Conservation (phyloP, 2,329 filamentous ascomycete genomes). For the Colletotrichum sp. region DNA sequence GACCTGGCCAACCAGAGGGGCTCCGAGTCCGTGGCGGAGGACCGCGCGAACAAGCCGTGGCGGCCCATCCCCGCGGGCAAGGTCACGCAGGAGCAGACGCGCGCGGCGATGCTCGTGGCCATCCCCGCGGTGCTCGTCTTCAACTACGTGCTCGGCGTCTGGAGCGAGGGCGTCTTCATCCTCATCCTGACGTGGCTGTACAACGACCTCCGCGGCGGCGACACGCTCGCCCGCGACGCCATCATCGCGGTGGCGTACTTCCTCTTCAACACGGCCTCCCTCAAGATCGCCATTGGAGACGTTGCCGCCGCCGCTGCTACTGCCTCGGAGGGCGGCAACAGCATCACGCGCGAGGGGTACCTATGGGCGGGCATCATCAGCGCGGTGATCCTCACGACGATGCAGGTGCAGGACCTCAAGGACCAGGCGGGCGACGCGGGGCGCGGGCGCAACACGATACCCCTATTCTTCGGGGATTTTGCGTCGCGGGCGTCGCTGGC, state of each 20-base stretch:
- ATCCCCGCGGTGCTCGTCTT: constrained; percentile 25
- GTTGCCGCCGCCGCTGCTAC: not conserved
- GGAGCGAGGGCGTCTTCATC: constrained; percentile 25
- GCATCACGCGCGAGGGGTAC: constrained; percentile 14
- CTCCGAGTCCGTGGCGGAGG: constrained; percentile 27
- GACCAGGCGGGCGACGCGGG: constrained; percentile 30
- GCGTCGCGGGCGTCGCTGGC: constrained; percentile 1
- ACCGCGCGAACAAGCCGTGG: constrained; percentile 36
- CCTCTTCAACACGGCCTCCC: constrained; percentile 32
- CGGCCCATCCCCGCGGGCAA: constrained; percentile 29
- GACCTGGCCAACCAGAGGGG: constrained; percentile 33
- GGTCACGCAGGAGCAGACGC: constrained; percentile 28
- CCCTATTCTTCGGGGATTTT: constrained; percentile 29
- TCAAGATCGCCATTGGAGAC: constrained; percentile 21
- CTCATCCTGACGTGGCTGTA: constrained; percentile 33
- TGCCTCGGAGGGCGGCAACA: not conserved
- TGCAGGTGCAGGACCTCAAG: constrained; percentile 31
- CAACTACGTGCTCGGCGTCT: constrained; percentile 22
- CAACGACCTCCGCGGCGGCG: constrained; percentile 32
- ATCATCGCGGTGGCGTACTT: constrained; percentile 30
- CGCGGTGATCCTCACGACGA: constrained; percentile 28
- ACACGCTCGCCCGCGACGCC: constrained; percentile 27
- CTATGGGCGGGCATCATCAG: constrained; percentile 27
- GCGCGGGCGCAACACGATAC: constrained; percentile 29
- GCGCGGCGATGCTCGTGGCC: constrained; percentile 26